These are phyloP conservation scores for Falciphora oryzae DNA, from an alignment of 2,329 filamentous ascomycete genomes.

Conservation along the genomic window DNA sequence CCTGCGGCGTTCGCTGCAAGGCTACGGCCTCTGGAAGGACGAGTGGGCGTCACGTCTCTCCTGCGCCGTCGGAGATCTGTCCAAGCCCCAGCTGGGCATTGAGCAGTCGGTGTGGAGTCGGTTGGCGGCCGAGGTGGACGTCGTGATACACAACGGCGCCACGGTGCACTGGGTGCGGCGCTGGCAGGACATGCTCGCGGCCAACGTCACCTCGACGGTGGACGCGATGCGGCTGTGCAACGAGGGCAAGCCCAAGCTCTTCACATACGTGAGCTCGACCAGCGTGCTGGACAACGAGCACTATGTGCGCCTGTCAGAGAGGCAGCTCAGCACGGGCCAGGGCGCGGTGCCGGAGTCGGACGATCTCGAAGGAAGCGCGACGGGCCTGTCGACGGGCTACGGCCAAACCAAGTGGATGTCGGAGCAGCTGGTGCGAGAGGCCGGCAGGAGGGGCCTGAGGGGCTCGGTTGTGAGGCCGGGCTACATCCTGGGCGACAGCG, in stretches of 20 bases:
- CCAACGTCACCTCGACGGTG: constrained; percentile 79
- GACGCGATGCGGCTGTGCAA: constrained; percentile 71
- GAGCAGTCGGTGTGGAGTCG: constrained; percentile 57
- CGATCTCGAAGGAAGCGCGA: constrained; percentile 69
- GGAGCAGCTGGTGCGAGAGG: constrained; percentile 66
- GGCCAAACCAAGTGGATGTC: constrained; percentile 87
- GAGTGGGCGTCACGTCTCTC: constrained; percentile 61
- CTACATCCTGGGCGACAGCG: constrained; percentile 72
- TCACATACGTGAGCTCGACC: constrained; percentile 80
- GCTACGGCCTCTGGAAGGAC: constrained; percentile 74
- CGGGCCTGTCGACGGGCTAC: constrained; percentile 78
- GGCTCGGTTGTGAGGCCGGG: constrained; percentile 77
- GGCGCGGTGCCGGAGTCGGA: constrained; percentile 68
- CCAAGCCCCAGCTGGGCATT: constrained; percentile 69
- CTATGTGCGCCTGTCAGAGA: constrained; percentile 68
- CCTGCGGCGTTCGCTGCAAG: constrained; percentile 60
- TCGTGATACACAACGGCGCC: constrained; percentile 78
- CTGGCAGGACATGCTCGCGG: constrained; percentile 64
- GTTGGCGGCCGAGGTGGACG: constrained; percentile 61
- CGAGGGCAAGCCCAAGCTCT: constrained; percentile 70
- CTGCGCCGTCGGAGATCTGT: constrained; percentile 67
- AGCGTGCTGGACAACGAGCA: constrained; percentile 75
- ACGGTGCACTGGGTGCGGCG: constrained; percentile 74
- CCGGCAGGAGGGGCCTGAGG: constrained; percentile 67
- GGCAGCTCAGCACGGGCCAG: constrained; percentile 53